Conservation (phyloP, 2,329 filamentous ascomycete genomes). For the Alternaria sp. region DNA sequence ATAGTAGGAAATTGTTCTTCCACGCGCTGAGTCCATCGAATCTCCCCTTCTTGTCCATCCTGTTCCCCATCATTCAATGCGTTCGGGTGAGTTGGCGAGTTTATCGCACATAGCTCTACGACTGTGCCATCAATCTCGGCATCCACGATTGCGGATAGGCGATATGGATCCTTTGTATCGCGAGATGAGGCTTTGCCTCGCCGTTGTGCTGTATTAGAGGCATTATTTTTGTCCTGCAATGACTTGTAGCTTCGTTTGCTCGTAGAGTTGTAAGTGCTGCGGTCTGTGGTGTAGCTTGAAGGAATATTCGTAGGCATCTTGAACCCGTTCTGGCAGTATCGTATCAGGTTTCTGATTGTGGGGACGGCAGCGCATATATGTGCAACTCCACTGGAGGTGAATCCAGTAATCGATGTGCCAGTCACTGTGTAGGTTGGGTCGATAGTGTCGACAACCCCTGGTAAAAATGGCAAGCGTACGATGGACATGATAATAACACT, state of each 20-base stretch:
- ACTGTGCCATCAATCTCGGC: background rate
- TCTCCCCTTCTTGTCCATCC: background rate
- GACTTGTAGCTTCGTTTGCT: constrained; percentile 4
- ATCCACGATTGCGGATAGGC: background rate
- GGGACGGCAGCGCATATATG: constrained; percentile 5
- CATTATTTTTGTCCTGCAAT: background rate
- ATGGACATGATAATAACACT: background rate
- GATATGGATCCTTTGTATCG: background rate
- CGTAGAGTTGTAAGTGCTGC: background rate
- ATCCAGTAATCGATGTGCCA: constrained; percentile 1
- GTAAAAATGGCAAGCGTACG: constrained; percentile 2
- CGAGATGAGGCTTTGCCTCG: background rate
- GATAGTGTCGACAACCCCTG: constrained; percentile 1
- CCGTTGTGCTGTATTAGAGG: background rate
- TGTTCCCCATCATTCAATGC: background rate
- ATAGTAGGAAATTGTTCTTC: background rate
- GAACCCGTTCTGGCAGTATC: background rate
- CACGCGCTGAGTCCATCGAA: background rate
- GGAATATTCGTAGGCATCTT: background rate
- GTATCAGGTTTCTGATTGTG: background rate
- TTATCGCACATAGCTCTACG: background rate
- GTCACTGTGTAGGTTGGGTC: constrained; percentile 6
- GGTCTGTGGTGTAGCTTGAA: background rate
- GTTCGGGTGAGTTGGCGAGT: background rate
- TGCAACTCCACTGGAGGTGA: background rate